Conservation (phyloP, 2,329 filamentous ascomycete species). For the Dactylellina leptospora region DNA sequence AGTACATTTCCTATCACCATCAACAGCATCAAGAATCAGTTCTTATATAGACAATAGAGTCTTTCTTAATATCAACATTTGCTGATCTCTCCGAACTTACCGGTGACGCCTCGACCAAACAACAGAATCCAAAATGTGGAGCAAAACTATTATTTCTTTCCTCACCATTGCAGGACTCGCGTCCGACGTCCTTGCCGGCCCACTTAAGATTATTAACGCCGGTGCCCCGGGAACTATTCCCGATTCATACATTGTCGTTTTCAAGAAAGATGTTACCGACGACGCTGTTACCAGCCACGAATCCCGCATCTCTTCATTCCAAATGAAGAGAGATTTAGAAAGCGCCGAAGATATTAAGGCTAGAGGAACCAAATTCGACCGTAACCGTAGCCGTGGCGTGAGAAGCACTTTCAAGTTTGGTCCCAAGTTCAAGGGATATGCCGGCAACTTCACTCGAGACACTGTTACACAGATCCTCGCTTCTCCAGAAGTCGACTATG, state of each 20-base stretch:
- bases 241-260: slow-evolving; percentile 53
- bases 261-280: slow-evolving; percentile 42
- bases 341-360: too few relatives aligned
- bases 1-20: not conserved
- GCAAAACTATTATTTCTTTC: slow-evolving; percentile 18
- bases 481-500: slow-evolving; percentile 35
- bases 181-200: slow-evolving; percentile 15
- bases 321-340: slow-evolving; percentile 12
- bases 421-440: slow-evolving; percentile 29
- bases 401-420: slow-evolving; percentile 32
- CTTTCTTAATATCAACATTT: slow-evolving; percentile 19
- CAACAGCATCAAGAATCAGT: not conserved
- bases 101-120: not conserved
- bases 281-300: slow-evolving; percentile 10
- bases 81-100: not conserved
- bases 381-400: slow-evolving; percentile 9
- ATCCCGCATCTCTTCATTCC: slow-evolving; percentile 8
- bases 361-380: not conserved
- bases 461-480: slow-evolving; percentile 10
- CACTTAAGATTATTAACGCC: slow-evolving; percentile 17
- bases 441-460: slow-evolving; percentile 25
- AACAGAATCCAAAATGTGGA: slow-evolving; percentile 18
- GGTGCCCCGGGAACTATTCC: slow-evolving; percentile 35
- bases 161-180: slow-evolving; percentile 22
- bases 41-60: slow-evolving; percentile 2